Evolutionary conservation across 2,329 filamentous ascomycete genomes (phyloP).

Genomic region (Penicillium sp.): DNA sequence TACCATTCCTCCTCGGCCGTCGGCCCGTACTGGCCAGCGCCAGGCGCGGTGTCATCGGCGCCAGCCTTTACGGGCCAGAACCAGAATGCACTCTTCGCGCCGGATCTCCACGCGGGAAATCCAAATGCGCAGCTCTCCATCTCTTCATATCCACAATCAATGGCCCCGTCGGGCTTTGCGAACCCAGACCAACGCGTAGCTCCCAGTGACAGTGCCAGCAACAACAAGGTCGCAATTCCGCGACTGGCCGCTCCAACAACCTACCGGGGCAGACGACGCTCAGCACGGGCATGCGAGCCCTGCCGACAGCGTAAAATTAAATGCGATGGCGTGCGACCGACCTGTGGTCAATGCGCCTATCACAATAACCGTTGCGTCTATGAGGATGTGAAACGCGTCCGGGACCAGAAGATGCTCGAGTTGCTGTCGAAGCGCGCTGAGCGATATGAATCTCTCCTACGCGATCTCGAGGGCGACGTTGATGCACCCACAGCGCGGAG

Average conservation of each 20-base stretch:
- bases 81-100: neutral
- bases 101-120: neutral
- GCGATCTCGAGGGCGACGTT: conserved; percentile 27
- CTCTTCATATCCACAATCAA: neutral
- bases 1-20: neutral
- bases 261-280: conserved; percentile 29
- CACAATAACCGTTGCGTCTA: conserved; percentile 30
- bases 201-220: neutral
- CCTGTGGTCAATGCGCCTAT: conserved; percentile 33
- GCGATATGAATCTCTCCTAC: conserved; percentile 32
- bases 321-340: conserved; percentile 35
- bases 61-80: neutral
- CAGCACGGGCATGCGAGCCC: conserved; percentile 38
- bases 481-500: conserved; percentile 23
- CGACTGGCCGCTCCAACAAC: conserved; percentile 22
- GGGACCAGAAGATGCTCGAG: conserved; percentile 38
- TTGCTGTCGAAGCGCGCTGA: conserved; percentile 28
- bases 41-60: neutral
- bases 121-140: neutral
- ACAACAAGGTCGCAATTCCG: conserved; percentile 35
- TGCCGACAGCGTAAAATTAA: conserved; percentile 41
- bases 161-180: neutral
- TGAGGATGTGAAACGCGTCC: conserved; percentile 39
- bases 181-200: neutral
- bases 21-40: neutral